Conservation (phyloP, 192 early-diverging fungal species). For the Coemansia reversa region DNA sequence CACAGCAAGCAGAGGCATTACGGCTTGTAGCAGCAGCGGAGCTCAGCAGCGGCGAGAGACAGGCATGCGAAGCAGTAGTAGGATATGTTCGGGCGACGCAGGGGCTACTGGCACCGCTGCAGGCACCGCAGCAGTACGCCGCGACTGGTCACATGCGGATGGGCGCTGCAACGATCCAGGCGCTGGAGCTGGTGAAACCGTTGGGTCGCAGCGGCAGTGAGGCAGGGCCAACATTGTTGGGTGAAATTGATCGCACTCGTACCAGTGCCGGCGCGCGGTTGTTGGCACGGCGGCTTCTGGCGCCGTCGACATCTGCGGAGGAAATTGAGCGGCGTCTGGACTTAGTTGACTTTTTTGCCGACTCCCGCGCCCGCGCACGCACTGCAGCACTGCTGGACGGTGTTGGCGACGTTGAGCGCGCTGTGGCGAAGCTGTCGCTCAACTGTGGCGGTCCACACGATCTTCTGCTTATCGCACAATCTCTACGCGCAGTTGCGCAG, state of each 20-base stretch:
- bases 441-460: constrained; percentile 63
- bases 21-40: constrained; percentile 41
- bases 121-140: constrained; percentile 60
- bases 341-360: constrained; percentile 69
- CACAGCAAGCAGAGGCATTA: constrained; percentile 15
- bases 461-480: constrained; percentile 59
- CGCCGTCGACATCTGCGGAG: constrained; percentile 63
- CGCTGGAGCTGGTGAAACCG: constrained; percentile 73
- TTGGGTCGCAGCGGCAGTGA: constrained; percentile 52
- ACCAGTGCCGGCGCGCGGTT: constrained; percentile 78
- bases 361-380: constrained; percentile 49
- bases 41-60: constrained; percentile 30
- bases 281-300: constrained; percentile 65
- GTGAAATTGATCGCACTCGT: constrained; percentile 72
- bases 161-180: constrained; percentile 72
- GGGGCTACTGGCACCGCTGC: constrained; percentile 60
- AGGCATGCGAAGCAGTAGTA: constrained; percentile 55
- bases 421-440: constrained; percentile 69
- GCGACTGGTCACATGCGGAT: constrained; percentile 66
- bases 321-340: constrained; percentile 72
- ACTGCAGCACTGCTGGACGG: constrained; percentile 58
- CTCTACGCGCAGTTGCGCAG: constrained; percentile 56
- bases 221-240: constrained; percentile 62
- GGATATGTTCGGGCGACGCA: constrained; percentile 76
- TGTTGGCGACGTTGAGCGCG: constrained; percentile 67